Base-by-base conservation (phyloP, 2,329 filamentous ascomycete genomes). In the Venturiaceae sp. region DNA sequence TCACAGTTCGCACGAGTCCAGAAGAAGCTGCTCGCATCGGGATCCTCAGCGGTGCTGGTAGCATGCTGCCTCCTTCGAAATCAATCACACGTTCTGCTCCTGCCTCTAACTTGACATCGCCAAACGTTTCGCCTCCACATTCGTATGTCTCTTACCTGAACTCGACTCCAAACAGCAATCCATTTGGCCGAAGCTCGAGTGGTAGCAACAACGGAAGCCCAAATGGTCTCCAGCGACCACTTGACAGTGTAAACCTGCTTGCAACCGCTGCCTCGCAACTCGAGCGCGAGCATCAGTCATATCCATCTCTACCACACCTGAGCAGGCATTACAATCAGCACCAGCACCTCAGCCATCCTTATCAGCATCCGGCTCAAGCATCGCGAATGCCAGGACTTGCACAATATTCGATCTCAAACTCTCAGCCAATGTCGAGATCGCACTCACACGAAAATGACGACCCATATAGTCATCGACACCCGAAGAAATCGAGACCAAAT, bases 101-200 rank as follows among this genome's bases (percentile, higher is more conserved):
- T 11, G 84, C 84, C 14, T 96, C 92, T 14, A 87, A 90, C 62
- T 77, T 95, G 58, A 89, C 81, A 58, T 97, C 92, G n/a, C 92
- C 92, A 52, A 96, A 96, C 72, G 90, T 96, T 55, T 97, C 92
- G 21, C 94, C 94, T 53, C 92, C 94, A 54, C 90, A 96, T 74
- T 92, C 89, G 0, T 96, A 88, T 77, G 33, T 60, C 5, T 21
- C 37, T 5, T 60, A 37, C 34, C 23, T 59, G 16, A 84, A 83
- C 67, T 78, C 80, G 52, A 79, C 77, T 55, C 77, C 79, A 56
- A 80, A 79, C n/a, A 80, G 79, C 61, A 78, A 80, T 7, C 79
- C 81, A 2, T 85, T 84, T 63, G 74, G 75, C 61, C 69, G 69
- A 64, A 72, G 72, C 66, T 69, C 71, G 62, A 70, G 70, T 54